Conservation (phyloP, 129 eudicot species). For the Pseudognaphalium luteoalbum region DNA sequence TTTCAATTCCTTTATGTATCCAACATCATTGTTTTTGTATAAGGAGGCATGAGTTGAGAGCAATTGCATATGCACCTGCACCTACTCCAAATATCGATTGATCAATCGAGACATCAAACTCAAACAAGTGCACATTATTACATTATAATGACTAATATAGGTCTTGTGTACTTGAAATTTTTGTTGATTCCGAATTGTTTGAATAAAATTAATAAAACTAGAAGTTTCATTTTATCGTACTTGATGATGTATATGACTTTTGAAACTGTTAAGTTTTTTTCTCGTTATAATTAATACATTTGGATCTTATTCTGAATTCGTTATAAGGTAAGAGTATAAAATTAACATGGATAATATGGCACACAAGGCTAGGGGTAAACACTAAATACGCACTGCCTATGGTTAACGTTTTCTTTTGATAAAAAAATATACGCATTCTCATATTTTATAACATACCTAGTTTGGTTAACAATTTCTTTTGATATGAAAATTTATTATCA, state of each 20-base stretch:
- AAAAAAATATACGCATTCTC: too few relatives aligned
- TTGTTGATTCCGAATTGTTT: background rate
- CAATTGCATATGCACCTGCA: background rate
- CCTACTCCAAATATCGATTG: background rate
- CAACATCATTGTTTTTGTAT: slow-evolving; percentile 5
- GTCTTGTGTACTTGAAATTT: background rate
- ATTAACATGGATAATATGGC: too few relatives aligned
- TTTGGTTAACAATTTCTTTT: too few relatives aligned
- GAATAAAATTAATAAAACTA: background rate
- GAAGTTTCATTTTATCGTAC: background rate
- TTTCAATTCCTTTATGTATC: background rate
- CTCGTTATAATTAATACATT: too few relatives aligned
- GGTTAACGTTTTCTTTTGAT: too few relatives aligned
- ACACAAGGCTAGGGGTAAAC: too few relatives aligned
- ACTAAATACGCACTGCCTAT: too few relatives aligned
- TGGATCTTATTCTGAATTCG: too few relatives aligned
- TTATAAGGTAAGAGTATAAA: too few relatives aligned
- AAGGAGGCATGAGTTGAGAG: background rate
- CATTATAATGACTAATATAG: background rate
- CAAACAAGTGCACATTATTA: background rate
- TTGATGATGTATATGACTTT: background rate
- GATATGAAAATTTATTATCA: too few relatives aligned
- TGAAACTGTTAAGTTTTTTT: too few relatives aligned
- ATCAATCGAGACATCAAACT: background rate
- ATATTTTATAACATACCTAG: too few relatives aligned